Evolutionary conservation across 495 filamentous ascomycete species (phyloP), one percentile per base, ranked within the genome.

Genomic region (Platismatia glauca): DNA sequence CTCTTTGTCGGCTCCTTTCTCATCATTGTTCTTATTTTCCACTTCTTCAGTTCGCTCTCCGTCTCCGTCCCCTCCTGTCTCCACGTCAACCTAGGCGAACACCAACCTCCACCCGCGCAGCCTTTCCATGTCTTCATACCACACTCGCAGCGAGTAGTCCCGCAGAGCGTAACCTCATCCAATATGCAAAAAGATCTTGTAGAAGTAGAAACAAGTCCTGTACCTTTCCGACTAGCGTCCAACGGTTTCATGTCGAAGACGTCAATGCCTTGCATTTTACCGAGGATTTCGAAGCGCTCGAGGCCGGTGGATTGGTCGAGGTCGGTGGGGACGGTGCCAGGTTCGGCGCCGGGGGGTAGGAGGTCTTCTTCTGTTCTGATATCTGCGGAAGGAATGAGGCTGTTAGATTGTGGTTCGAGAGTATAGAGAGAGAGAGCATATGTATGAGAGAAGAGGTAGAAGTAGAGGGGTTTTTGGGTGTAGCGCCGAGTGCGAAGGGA

Each of bases 251-350:
- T 96, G 77, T 99, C 95, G 78, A 97, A 99, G 72, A 97, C 81
- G 75, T 99, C 94, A 66, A 99, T 81, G 68, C 94, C 90, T 81
- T 97, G 89, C 87, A 97, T 96, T 84, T 99, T 99, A 76, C 94
- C 94, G 77, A 97, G 79, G 70, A 99, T 92, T 76, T 99, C 94
- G 70, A 99, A 84, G 78, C 94, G 93, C 81, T 99, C 94, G 58
- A 99, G 81, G 84, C 94, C 94, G 66, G 94, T 97, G 52, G 93
- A 79, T 75, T 99, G 94, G 71, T 96, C 89, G 72, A 92, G 72
- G 76, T 99, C 94, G 78, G 89, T 90, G 64, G 94, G 90, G 67
- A 99, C 80, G 74, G 88, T 89, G 67, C 93, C 94, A 65, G 86
- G 77, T 59, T 79, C 76, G 70, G 87, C 90, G 76, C 94, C 94